Conservation (phyloP, 208 protist genomes). For the Herpetomonas samuelpessoai region DNA sequence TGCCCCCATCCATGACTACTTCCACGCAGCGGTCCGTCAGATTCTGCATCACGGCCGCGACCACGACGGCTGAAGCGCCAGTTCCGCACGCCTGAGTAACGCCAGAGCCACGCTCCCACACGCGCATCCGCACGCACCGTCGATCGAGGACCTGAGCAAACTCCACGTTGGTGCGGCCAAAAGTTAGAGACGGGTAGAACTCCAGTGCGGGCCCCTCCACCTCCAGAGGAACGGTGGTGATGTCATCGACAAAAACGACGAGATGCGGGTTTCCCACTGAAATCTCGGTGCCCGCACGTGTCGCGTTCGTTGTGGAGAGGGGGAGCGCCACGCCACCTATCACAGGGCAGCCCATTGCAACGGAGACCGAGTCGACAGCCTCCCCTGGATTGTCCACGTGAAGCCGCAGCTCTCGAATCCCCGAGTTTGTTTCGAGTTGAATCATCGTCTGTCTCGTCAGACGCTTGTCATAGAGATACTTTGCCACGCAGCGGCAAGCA, state of each 20-base stretch:
- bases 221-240: not conserved
- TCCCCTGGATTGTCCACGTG: not conserved
- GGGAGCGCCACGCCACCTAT: not conserved
- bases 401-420: not conserved
- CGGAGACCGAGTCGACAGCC: not conserved
- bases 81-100: constrained; percentile 9
- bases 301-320: not conserved
- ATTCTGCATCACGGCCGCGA: constrained; percentile 4
- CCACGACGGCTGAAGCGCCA: constrained; percentile 5
- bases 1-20: constrained; percentile 6
- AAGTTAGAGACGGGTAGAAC: not conserved
- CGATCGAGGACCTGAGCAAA: constrained; percentile 1
- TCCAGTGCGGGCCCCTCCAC: not conserved
- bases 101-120: constrained; percentile 11
- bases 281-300: not conserved
- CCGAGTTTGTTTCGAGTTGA: constrained; percentile 7
- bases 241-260: constrained; percentile 1
- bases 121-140: constrained; percentile 5
- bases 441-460: not conserved
- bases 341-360: not conserved
- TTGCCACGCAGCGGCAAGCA: constrained; percentile 7
- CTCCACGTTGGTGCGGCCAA: constrained; percentile 9
- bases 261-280: constrained; percentile 13
- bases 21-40: not conserved
- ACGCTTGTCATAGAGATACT: constrained; percentile 2